These are phyloP conservation scores for Colletotrichum siamense DNA, from an alignment of 2,329 filamentous ascomycete genomes.

Conservation along the genomic window DNA sequence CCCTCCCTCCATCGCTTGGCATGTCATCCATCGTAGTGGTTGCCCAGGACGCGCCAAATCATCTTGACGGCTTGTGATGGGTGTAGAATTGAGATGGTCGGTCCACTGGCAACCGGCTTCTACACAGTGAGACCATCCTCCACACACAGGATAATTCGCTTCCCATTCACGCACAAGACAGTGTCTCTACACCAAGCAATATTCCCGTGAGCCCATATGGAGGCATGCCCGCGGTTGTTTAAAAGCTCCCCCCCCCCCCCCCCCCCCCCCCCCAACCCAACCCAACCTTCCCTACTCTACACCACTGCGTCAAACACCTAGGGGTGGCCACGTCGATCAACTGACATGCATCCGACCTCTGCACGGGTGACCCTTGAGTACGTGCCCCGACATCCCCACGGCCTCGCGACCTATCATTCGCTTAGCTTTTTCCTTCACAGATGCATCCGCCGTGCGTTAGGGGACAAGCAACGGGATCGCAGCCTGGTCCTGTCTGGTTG, in stretches of 20 bases:
- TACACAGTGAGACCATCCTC: not conserved
- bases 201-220: not conserved
- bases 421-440: not conserved
- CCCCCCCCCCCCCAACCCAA: no score
- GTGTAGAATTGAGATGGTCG: not conserved
- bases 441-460: not conserved
- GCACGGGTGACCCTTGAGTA: not conserved
- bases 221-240: constrained; percentile 1
- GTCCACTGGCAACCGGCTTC: not conserved
- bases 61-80: not conserved
- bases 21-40: not conserved
- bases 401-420: not conserved
- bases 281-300: not conserved
- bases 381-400: not conserved
- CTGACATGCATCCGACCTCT: not conserved
- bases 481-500: not conserved
- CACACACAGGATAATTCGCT: not conserved
- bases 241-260: not conserved
- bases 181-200: not conserved
- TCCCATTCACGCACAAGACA: not conserved
- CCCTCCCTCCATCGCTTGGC: not conserved
- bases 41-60: not conserved
- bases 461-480: not conserved
- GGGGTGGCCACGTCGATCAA: constrained; percentile 8
- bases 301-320: constrained; percentile 7